These are phyloP conservation scores for Shiraia sp. DNA, from an alignment of 2,329 filamentous ascomycete species.

Conservation along the genomic window DNA sequence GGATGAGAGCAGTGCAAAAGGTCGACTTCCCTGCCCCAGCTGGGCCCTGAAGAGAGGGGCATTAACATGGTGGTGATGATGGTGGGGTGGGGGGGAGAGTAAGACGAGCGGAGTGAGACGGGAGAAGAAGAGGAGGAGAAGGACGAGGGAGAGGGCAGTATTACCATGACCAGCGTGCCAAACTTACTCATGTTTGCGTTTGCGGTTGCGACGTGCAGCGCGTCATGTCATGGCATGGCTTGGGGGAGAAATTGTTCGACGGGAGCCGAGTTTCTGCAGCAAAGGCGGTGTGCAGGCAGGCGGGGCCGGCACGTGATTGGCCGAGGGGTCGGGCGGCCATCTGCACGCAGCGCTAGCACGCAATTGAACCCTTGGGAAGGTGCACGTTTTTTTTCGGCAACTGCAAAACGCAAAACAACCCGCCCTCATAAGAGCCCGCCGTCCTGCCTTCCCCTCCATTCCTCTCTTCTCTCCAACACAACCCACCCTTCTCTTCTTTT, in stretches of 20 bases:
- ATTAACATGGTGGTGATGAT: slow-evolving; percentile 7
- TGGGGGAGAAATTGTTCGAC: neutral
- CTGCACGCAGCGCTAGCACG: too few species aligned
- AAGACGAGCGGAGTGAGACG: neutral
- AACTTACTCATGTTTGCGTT: slow-evolving; percentile 80
- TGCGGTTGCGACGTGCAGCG: slow-evolving; percentile 11
- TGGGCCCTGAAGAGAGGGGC: slow-evolving; percentile 51
- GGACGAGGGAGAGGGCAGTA: neutral
- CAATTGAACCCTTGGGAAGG: slow-evolving; percentile 7
- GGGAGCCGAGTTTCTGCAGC: neutral
- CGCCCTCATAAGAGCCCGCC: too few species aligned
- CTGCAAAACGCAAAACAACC: slow-evolving; percentile 15
- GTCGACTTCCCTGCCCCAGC: slow-evolving; percentile 97
- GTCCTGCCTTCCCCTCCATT: slow-evolving; percentile 15
- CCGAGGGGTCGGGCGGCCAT: too few species aligned
- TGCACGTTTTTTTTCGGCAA: slow-evolving; percentile 36
- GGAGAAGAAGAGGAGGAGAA: neutral
- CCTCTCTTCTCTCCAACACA: slow-evolving; percentile 24
- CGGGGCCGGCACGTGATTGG: slow-evolving; percentile 10
- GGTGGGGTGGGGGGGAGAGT: neutral
- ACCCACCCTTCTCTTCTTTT: too few species aligned
- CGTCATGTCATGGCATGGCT: slow-evolving; percentile 1
- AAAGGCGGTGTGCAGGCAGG: slow-evolving; percentile 5
- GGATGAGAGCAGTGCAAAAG: slow-evolving; percentile 91
- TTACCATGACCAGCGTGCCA: slow-evolving; percentile 85